Evolutionary conservation across 495 filamentous ascomycete genomes (phyloP).

Genomic region (Cetradonia linearis): DNA sequence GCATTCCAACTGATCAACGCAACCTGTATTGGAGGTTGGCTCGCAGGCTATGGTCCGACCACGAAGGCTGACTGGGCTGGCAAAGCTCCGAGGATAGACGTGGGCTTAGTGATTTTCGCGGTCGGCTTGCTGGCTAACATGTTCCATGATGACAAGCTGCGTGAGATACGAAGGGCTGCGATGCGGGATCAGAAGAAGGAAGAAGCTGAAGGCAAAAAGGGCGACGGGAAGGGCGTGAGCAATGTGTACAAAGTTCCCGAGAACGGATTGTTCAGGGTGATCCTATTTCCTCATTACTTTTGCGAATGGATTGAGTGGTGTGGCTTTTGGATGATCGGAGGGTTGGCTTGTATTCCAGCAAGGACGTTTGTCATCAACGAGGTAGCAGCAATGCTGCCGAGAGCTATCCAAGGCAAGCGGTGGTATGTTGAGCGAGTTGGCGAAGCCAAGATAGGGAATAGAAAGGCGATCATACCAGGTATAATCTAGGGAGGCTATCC

Average conservation of each 20-base stretch:
- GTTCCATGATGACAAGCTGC: constrained; percentile 66
- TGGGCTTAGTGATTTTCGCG: constrained; percentile 52
- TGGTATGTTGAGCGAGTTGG: constrained; percentile 92
- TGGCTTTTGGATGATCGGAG: constrained; percentile 69
- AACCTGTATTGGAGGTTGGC: constrained; percentile 64
- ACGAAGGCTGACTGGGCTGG: constrained; percentile 47
- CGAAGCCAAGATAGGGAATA: constrained; percentile 56
- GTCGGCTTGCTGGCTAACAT: constrained; percentile 72
- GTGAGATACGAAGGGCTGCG: constrained; percentile 61
- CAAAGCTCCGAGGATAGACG: constrained; percentile 23
- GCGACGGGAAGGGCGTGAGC: constrained; percentile 38
- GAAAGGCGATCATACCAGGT: constrained; percentile 73
- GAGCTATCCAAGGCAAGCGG: constrained; percentile 67
- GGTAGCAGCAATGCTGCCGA: constrained; percentile 77
- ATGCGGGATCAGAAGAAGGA: constrained; percentile 37
- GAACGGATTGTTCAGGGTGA: constrained; percentile 67
- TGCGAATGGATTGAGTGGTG: constrained; percentile 95
- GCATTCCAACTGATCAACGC: constrained; percentile 75
- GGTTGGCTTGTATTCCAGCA: constrained; percentile 57
- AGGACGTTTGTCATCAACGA: constrained; percentile 77
- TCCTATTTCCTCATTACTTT: constrained; percentile 88
- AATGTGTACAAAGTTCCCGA: constrained; percentile 86
- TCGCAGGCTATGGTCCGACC: constrained; percentile 64
- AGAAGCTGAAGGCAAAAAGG: constrained; percentile 29
- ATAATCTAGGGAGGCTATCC: constrained; percentile 13